phyloP scores from a whole-genome alignment of 228 moss, liverwort and hornwort species.

The Sphagnum fallax region DNA sequence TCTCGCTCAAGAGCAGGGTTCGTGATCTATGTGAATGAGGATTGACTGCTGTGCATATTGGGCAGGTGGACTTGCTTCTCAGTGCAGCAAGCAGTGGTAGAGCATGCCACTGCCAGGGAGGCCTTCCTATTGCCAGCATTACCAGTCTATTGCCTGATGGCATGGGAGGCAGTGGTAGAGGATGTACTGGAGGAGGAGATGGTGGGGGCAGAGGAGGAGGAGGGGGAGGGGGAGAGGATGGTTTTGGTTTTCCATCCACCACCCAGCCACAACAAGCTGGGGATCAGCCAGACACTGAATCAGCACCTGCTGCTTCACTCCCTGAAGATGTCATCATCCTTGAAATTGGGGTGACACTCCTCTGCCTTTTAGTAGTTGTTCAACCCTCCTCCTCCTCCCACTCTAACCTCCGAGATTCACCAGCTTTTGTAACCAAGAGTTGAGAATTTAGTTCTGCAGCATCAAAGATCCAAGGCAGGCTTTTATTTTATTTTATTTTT shows the following conservation, averaged over 20 bases:
- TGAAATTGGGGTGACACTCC: constrained; percentile 73
- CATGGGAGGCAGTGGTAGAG: constrained; percentile 57
- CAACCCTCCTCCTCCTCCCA: no score
- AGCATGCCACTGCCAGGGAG: constrained; percentile 41
- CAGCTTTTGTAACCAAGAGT: no score
- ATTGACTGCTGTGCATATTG: neutral
- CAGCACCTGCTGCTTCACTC: constrained; percentile 20
- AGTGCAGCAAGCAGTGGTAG: constrained; percentile 26
- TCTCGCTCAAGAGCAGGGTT: neutral
- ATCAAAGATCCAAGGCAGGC: no score
- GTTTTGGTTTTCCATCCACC: constrained; percentile 54
- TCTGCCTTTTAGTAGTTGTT: neutral
- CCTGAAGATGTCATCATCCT: constrained; percentile 77
- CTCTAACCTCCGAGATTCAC: no score
- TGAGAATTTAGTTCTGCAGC: no score
- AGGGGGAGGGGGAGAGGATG: constrained; percentile 67
- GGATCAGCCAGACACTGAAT: constrained; percentile 49
- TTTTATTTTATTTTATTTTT: no score
- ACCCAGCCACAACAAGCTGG: constrained; percentile 36
- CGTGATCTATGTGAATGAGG: neutral
- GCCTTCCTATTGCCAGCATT: constrained; percentile 38
- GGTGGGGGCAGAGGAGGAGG: constrained; percentile 15
- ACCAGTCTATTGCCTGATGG: constrained; percentile 23
- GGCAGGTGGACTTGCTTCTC: constrained; percentile 39
- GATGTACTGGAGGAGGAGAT: constrained; percentile 57